Percentiles rank a stretch among this genome's conserved stretches.
Evolutionary conservation across 176 grass and related monocot genomes (phyloP).

Genomic region (Cenchrus fungigraminus): DNA sequence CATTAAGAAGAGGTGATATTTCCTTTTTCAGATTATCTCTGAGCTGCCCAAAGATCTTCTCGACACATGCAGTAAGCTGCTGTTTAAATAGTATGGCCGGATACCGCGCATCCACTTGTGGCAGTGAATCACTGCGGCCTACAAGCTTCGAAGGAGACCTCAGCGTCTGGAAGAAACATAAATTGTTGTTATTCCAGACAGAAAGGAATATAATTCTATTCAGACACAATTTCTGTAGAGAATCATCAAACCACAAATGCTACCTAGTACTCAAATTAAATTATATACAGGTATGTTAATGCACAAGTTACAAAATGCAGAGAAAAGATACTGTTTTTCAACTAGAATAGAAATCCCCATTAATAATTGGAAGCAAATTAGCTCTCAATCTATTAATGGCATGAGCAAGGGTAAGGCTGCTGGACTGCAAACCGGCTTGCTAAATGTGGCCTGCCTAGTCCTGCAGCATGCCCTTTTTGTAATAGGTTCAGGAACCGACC

Average conservation of each 20-base stretch:
- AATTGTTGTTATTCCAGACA: not conserved
- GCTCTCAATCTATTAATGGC: not conserved
- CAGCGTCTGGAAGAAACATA: slow-evolving; percentile 52
- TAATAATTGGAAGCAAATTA: not conserved
- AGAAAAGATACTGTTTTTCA: not conserved
- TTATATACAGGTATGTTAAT: not conserved
- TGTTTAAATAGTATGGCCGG: slow-evolving; percentile 98
- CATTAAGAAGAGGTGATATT: slow-evolving; percentile 83
- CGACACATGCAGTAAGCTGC: slow-evolving; percentile 89
- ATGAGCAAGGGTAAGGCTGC: not conserved
- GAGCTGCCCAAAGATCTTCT: slow-evolving; percentile 96
- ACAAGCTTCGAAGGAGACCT: slow-evolving; percentile 71
- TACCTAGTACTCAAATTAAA: not conserved
- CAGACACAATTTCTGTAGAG: not conserved
- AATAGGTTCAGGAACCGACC: too few species aligned
- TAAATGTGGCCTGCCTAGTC: too few species aligned
- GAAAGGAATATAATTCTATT: not conserved
- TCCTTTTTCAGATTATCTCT: slow-evolving; percentile 98
- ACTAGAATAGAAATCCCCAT: not conserved
- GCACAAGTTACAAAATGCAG: not conserved
- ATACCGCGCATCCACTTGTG: slow-evolving; percentile 90
- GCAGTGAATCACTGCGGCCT: slow-evolving; percentile 64
- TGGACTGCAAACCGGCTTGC: too few species aligned
- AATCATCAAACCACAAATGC: not conserved
- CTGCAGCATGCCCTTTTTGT: too few species aligned